Percentiles rank a stretch among this genome's conserved stretches.
These are phyloP conservation scores for Penicillium corylophilum DNA, from an alignment of 2,329 filamentous ascomycete genomes.

Conservation along the genomic window DNA sequence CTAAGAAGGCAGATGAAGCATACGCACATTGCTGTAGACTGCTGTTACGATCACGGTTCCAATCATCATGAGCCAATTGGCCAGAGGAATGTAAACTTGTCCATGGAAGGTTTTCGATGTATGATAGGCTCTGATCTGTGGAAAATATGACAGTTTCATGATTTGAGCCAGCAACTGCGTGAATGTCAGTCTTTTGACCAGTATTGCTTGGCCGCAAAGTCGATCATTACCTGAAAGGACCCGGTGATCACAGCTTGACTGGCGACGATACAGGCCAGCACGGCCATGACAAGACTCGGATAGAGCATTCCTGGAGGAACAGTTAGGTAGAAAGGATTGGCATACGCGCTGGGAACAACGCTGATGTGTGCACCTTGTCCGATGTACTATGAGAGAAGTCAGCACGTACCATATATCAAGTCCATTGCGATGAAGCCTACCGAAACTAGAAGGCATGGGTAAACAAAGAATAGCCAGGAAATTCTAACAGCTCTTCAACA, in stretches of 20 bases:
- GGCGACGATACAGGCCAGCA: slow-evolving; percentile 62
- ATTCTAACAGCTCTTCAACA: slow-evolving; percentile 62
- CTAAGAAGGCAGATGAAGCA: too few species aligned
- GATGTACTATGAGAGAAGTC: slow-evolving; percentile 50
- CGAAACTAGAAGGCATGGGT: slow-evolving; percentile 60
- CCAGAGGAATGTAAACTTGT: slow-evolving; percentile 72
- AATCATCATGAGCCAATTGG: slow-evolving; percentile 75
- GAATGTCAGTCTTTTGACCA: too few species aligned
- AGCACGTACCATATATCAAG: not conserved
- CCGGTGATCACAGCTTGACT: slow-evolving; percentile 77
- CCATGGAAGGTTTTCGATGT: slow-evolving; percentile 69
- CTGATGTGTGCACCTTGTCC: slow-evolving; percentile 75
- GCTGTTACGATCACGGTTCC: slow-evolving; percentile 72
- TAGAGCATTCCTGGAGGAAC: slow-evolving; percentile 68
- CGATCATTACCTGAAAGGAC: slow-evolving; percentile 59
- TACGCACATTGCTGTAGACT: slow-evolving; percentile 63
- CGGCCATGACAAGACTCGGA: slow-evolving; percentile 65
- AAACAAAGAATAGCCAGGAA: slow-evolving; percentile 67
- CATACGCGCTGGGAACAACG: slow-evolving; percentile 58
- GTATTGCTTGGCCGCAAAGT: not conserved
- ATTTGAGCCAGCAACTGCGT: slow-evolving; percentile 61
- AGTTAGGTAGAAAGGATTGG: slow-evolving; percentile 72
- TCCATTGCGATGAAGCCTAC: slow-evolving; percentile 2
- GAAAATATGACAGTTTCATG: slow-evolving; percentile 72
- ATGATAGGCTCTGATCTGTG: slow-evolving; percentile 71